phyloP scores from a whole-genome alignment of 176 grass and related monocot species.

The Carex littledalei region DNA sequence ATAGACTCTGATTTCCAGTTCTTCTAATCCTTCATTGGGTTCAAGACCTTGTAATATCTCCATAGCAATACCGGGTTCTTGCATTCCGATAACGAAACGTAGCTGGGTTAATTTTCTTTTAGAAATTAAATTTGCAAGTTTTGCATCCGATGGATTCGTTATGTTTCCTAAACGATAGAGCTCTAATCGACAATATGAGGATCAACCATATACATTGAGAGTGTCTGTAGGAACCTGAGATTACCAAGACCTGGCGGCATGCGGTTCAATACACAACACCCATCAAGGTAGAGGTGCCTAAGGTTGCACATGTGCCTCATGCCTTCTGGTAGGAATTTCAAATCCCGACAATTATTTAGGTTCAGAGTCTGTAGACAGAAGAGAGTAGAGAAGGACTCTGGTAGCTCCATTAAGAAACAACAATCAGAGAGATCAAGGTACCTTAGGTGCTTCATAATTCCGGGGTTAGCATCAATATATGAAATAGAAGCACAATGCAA shows the following conservation, averaged over 20 bases:
- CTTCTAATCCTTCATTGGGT: slow-evolving; percentile 1
- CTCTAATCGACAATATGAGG: not conserved
- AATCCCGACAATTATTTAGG: not conserved
- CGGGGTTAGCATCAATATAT: not conserved
- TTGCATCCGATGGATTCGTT: not conserved
- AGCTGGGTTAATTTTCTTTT: slow-evolving; percentile 2
- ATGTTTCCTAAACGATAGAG: not conserved
- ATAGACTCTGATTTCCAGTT: not conserved
- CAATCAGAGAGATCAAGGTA: not conserved
- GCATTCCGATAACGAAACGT: not conserved
- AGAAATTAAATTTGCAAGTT: not conserved
- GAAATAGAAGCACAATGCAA: not conserved
- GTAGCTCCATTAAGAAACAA: not conserved
- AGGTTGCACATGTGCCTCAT: slow-evolving; percentile 35
- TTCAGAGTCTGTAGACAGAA: not conserved
- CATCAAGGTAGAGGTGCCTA: slow-evolving; percentile 19
- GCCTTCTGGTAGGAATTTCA: not conserved
- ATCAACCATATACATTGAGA: slow-evolving; percentile 18
- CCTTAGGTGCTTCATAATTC: not conserved
- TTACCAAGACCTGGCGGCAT: slow-evolving; percentile 19
- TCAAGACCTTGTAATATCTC: not conserved
- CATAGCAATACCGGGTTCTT: not conserved
- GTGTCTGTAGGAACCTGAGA: slow-evolving; percentile 14
- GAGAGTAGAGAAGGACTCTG: not conserved
- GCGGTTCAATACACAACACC: not conserved